Evolutionary conservation across 2,329 filamentous ascomycete species (phyloP).

Genomic region (Cercospora janseana): DNA sequence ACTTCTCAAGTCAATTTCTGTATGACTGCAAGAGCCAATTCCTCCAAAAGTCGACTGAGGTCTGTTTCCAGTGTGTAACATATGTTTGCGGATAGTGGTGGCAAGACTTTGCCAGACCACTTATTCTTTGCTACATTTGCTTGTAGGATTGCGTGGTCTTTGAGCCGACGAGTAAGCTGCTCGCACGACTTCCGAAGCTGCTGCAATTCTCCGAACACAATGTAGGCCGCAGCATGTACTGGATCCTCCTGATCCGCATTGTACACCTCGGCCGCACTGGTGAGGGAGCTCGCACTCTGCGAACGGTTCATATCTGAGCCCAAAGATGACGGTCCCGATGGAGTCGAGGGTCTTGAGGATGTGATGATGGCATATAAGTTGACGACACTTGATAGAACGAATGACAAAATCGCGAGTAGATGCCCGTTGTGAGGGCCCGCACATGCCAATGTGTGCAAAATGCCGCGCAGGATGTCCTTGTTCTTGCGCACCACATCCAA

Average conservation of each 20-base stretch:
- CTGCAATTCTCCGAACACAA: background rate
- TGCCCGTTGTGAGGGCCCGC: background rate
- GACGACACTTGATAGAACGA: background rate
- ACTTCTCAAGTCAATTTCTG: background rate
- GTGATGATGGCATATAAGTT: background rate
- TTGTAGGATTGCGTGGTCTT: background rate
- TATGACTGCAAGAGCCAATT: background rate
- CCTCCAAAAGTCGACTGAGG: background rate
- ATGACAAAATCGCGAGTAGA: background rate
- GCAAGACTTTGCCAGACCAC: background rate
- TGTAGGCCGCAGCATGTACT: background rate
- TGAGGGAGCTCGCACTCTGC: background rate
- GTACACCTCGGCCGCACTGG: background rate
- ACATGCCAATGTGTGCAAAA: background rate
- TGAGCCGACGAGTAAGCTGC: background rate
- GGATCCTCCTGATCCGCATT: background rate
- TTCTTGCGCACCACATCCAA: background rate
- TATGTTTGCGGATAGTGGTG: background rate
- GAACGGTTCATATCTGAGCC: background rate
- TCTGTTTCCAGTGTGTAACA: background rate
- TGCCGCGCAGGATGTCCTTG: constrained; percentile 1
- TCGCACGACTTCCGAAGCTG: background rate
- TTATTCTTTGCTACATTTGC: background rate
- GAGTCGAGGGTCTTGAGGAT: background rate
- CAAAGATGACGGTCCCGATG: background rate